Evolutionary conservation across 2,329 filamentous ascomycete genomes (phyloP).

Genomic region (Ambrosiella cleistominuta): DNA sequence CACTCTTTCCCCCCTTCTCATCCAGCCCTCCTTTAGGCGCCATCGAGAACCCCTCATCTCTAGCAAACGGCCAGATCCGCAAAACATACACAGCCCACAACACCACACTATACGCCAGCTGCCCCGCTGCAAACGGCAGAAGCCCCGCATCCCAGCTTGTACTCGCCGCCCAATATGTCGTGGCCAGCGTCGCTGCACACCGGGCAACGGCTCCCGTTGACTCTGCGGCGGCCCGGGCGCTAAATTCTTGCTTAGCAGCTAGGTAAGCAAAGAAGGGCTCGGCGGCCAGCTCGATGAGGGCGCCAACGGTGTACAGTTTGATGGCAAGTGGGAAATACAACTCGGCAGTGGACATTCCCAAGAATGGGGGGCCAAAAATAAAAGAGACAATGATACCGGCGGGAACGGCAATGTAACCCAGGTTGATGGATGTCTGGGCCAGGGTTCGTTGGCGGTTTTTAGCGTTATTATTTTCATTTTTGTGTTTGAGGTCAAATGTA

Average conservation of each 20-base stretch:
- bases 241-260: slow-evolving; percentile 66
- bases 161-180: slow-evolving; percentile 45
- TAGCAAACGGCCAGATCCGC: slow-evolving; percentile 40
- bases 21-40: slow-evolving; percentile 23
- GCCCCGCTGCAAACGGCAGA: slow-evolving; percentile 76
- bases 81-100: slow-evolving; percentile 54
- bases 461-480: neutral
- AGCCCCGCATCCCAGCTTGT: slow-evolving; percentile 45
- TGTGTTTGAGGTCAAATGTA: neutral
- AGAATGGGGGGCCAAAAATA: slow-evolving; percentile 50
- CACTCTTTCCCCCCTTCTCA: neutral
- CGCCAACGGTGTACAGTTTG: slow-evolving; percentile 36
- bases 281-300: slow-evolving; percentile 57
- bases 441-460: slow-evolving; percentile 17
- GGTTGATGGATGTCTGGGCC: slow-evolving; percentile 67
- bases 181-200: slow-evolving; percentile 55
- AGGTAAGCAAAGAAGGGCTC: slow-evolving; percentile 83
- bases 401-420: slow-evolving; percentile 61
- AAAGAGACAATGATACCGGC: slow-evolving; percentile 50
- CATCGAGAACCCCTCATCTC: slow-evolving; percentile 49
- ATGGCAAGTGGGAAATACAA: slow-evolving; percentile 40
- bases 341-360: slow-evolving; percentile 31
- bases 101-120: slow-evolving; percentile 55
- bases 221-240: slow-evolving; percentile 66
- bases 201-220: slow-evolving; percentile 62